Conservation (phyloP, 75 land plant species). For the Picea glauca region DNA sequence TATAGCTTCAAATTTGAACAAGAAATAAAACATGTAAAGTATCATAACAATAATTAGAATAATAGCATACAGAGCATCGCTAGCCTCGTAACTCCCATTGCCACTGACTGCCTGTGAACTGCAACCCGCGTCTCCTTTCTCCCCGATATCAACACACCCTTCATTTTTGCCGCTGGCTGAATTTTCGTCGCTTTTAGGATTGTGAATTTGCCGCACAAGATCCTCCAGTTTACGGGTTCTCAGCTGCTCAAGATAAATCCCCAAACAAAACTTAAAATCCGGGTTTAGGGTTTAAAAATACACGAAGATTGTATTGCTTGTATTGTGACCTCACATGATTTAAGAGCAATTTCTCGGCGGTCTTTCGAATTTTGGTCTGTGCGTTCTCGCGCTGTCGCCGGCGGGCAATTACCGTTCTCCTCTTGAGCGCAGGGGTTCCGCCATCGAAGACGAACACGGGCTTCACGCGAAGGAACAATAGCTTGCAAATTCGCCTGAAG, state of each 20-base stretch:
- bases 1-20: too few relatives aligned
- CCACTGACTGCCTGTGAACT: neutral
- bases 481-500: constrained; percentile 98
- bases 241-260: constrained; percentile 31
- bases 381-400: constrained; percentile 92
- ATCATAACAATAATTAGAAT: neutral
- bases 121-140: neutral
- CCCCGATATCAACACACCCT: neutral
- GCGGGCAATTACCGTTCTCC: constrained; percentile 85
- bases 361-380: constrained; percentile 86
- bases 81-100: constrained; percentile 2
- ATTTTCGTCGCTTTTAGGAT: constrained; percentile 10
- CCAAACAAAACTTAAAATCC: neutral
- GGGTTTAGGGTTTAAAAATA: neutral
- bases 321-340: constrained; percentile 61
- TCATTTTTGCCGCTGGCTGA: neutral
- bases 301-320: too few relatives aligned
- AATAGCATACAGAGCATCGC: constrained; percentile 7
- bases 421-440: constrained; percentile 95
- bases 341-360: constrained; percentile 94
- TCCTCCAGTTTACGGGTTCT: constrained; percentile 73
- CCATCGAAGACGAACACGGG: constrained; percentile 99
- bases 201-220: constrained; percentile 49
- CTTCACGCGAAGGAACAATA: constrained; percentile 73
- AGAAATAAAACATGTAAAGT: neutral